These are phyloP conservation scores for Neltuma alba DNA, from an alignment of 306 rosid species.

Conservation along the genomic window DNA sequence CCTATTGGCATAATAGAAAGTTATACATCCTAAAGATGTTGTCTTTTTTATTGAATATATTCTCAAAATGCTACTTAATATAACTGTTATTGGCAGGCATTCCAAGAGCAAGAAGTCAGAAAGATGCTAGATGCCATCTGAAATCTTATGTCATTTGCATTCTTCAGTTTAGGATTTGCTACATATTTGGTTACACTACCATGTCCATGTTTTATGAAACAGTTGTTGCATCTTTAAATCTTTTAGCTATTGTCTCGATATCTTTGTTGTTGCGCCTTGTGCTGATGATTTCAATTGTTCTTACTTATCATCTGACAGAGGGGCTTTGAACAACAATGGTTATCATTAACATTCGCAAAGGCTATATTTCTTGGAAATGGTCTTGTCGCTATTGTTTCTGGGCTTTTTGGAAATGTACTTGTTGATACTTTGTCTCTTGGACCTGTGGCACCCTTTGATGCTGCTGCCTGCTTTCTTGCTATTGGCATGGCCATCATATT, in stretches of 20 bases:
- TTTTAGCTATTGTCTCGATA: constrained; percentile 12
- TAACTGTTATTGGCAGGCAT: neutral
- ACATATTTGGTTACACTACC: neutral
- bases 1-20: neutral
- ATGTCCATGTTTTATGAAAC: constrained; percentile 5
- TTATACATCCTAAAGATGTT: neutral
- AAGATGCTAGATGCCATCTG: constrained; percentile 9
- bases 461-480: constrained; percentile 94
- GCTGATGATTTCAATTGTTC: constrained; percentile 34
- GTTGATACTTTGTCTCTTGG: constrained; percentile 84
- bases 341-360: constrained; percentile 87
- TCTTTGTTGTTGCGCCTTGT: constrained; percentile 30
- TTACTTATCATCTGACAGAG: constrained; percentile 57
- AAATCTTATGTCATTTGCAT: constrained; percentile 9
- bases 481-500: constrained; percentile 87
- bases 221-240: neutral
- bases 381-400: constrained; percentile 82
- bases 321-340: constrained; percentile 96
- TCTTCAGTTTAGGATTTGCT: constrained; percentile 12
- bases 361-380: constrained; percentile 97
- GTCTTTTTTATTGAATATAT: neutral
- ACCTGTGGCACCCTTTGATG: constrained; percentile 98
- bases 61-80: neutral
- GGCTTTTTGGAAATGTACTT: constrained; percentile 88
- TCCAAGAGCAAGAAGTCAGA: constrained; percentile 1